phyloP scores from a whole-genome alignment of 306 rosid genomes.

The Quercus agrifolia region DNA sequence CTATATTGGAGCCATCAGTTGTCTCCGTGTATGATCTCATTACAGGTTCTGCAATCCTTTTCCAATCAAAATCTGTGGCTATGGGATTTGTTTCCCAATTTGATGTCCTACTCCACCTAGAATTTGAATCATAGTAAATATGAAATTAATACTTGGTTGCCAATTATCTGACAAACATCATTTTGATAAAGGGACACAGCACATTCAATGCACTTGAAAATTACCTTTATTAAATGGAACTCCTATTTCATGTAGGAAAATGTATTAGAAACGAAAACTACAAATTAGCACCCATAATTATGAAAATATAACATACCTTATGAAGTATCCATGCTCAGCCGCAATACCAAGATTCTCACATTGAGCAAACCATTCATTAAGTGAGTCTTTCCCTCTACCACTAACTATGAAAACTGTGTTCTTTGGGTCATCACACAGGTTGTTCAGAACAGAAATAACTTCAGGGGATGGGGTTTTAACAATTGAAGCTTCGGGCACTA shows the following conservation, averaged over 20 bases:
- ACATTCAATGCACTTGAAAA: neutral
- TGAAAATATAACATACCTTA: conserved; percentile 43
- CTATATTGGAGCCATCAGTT: conserved; percentile 64
- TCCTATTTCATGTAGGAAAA: neutral
- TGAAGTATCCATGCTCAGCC: conserved; percentile 88
- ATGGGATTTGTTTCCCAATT: conserved; percentile 51
- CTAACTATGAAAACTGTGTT: conserved; percentile 86
- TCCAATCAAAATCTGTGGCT: conserved; percentile 44
- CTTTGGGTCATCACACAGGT: conserved; percentile 62
- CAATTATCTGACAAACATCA: conserved; percentile 1
- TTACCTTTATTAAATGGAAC: neutral
- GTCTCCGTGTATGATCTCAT: conserved; percentile 60
- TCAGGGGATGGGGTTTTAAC: conserved; percentile 52
- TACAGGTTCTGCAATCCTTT: conserved; percentile 59
- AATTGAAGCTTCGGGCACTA: conserved; percentile 63
- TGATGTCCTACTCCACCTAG: conserved; percentile 64
- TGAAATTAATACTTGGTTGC: conserved; percentile 4
- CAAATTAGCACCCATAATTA: conserved; percentile 1
- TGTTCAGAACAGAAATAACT: conserved; percentile 60
- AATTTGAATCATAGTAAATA: conserved; percentile 13
- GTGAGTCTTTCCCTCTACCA: conserved; percentile 62
- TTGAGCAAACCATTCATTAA: conserved; percentile 63
- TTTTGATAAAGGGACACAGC: neutral
- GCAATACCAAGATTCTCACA: conserved; percentile 86
- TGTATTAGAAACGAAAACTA: neutral